Conservation (phyloP, 768 basidiomycete species). For the Leccinum subtestaceum region DNA sequence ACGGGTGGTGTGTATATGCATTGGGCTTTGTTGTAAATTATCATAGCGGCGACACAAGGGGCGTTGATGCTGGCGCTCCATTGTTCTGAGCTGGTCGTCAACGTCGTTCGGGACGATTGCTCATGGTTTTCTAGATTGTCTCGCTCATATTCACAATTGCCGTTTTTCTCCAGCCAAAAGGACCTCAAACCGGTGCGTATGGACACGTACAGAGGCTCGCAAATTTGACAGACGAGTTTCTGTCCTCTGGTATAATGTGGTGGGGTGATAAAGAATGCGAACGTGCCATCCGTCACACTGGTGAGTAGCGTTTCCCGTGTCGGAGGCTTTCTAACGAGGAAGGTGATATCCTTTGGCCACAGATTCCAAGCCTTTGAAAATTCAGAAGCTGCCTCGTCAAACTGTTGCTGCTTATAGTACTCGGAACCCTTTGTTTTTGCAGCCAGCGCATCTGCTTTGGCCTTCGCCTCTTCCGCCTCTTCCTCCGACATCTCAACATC, state of each 20-base stretch:
- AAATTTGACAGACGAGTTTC: slow-evolving; percentile 36
- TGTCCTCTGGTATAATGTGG: slow-evolving; percentile 24
- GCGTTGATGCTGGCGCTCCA: too few species aligned
- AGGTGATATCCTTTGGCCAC: slow-evolving; percentile 92
- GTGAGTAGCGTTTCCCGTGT: slow-evolving; percentile 12
- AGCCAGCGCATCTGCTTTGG: slow-evolving; percentile 74
- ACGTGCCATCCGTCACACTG: slow-evolving; percentile 14
- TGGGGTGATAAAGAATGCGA: slow-evolving; percentile 24
- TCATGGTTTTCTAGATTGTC: slow-evolving; percentile 3
- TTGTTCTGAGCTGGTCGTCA: too few species aligned
- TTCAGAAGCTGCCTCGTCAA: slow-evolving; percentile 68
- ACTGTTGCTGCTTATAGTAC: slow-evolving; percentile 84
- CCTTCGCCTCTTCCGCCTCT: slow-evolving; percentile 66
- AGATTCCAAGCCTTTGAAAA: slow-evolving; percentile 90
- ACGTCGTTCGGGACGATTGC: too few species aligned
- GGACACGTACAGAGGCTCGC: slow-evolving; percentile 36
- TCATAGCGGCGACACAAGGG: too few species aligned
- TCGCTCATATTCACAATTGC: slow-evolving; percentile 15
- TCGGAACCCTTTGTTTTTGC: slow-evolving; percentile 77
- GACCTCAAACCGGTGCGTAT: slow-evolving; percentile 31
- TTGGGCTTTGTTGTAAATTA: too few species aligned
- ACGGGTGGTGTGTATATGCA: too few species aligned
- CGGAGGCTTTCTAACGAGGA: slow-evolving; percentile 39
- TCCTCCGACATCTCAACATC: slow-evolving; percentile 67
- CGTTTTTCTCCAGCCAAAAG: slow-evolving; percentile 14